A percentile compares a stretch with the other conserved stretches of the same genome.
Evolutionary conservation across 495 filamentous ascomycete genomes (phyloP).

Genomic region (Hypoxylon lienhwacheense): DNA sequence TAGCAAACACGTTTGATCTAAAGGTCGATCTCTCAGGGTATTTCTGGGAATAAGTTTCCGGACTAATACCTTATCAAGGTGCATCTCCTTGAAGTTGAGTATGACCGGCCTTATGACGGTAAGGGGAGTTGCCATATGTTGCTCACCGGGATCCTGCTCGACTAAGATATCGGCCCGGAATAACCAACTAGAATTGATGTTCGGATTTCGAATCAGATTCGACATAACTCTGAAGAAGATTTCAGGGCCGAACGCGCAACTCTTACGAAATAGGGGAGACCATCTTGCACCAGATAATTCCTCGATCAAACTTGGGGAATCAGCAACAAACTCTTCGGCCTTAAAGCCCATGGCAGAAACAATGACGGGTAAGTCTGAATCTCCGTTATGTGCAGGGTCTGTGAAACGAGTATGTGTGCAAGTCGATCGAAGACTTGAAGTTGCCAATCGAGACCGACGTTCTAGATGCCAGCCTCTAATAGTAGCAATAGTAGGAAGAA

Average conservation of each 20-base stretch:
- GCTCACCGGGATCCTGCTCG: constrained; percentile 40
- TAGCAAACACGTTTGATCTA: constrained; percentile 81
- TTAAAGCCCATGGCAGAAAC: constrained; percentile 37
- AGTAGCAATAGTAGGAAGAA: no score
- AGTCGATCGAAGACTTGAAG: constrained; percentile 20
- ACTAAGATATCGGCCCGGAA: constrained; percentile 86
- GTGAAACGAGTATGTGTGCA: constrained; percentile 12
- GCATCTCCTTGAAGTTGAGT: constrained; percentile 55
- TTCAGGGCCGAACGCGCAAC: constrained; percentile 60
- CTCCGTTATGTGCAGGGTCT: constrained; percentile 13
- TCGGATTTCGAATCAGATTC: constrained; percentile 80
- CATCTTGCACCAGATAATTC: constrained; percentile 44
- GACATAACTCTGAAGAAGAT: constrained; percentile 66
- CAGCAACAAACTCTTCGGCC: constrained; percentile 42
- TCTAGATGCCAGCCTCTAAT: constrained; percentile 22
- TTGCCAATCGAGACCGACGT: constrained; percentile 16
- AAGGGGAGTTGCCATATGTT: constrained; percentile 6
- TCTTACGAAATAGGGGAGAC: constrained; percentile 53
- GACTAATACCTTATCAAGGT: constrained; percentile 62
- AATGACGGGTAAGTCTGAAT: constrained; percentile 14
- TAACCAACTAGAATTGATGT: constrained; percentile 78
- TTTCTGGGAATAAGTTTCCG: constrained; percentile 81
- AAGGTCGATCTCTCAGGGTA: constrained; percentile 65
- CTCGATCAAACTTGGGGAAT: constrained; percentile 35
- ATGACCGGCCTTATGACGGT: constrained; percentile 40